phyloP scores from a whole-genome alignment of 257 asterid genomes.

The Striga asiatica region DNA sequence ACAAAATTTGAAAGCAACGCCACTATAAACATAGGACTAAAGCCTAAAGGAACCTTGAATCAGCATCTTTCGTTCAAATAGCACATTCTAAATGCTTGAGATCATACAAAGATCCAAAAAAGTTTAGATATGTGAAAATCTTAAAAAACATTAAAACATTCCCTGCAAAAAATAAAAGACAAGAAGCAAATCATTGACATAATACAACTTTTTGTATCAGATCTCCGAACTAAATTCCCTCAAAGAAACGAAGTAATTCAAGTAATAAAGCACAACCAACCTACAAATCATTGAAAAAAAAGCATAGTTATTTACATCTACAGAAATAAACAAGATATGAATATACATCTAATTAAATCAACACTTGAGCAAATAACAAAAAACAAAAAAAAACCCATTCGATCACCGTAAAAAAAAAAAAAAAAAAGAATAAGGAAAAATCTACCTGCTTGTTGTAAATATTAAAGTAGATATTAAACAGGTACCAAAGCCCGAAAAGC shows the following conservation, averaged over 20 bases:
- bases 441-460: conserved; percentile 86
- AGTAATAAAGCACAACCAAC: not conserved
- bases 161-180: too few relatives aligned
- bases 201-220: too few relatives aligned
- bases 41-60: not conserved
- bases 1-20: not conserved
- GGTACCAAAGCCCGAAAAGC: conserved; percentile 86
- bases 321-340: too few relatives aligned
- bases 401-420: too few relatives aligned
- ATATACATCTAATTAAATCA: too few relatives aligned
- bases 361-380: too few relatives aligned
- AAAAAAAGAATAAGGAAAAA: not conserved
- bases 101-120: not conserved
- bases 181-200: too few relatives aligned
- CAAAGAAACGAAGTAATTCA: too few relatives aligned
- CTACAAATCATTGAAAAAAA: conserved; percentile 11
- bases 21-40: too few relatives aligned
- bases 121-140: not conserved
- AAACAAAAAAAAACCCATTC: too few relatives aligned
- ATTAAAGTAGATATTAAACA: conserved; percentile 90
- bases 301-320: too few relatives aligned
- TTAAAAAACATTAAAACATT: not conserved
- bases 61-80: not conserved
- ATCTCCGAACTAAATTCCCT: too few relatives aligned
- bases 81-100: not conserved